A percentile compares a stretch with the other conserved stretches of the same genome.
Evolutionary conservation across 345 rosid species (phyloP).

Genomic region (Eucalyptus sp.): DNA sequence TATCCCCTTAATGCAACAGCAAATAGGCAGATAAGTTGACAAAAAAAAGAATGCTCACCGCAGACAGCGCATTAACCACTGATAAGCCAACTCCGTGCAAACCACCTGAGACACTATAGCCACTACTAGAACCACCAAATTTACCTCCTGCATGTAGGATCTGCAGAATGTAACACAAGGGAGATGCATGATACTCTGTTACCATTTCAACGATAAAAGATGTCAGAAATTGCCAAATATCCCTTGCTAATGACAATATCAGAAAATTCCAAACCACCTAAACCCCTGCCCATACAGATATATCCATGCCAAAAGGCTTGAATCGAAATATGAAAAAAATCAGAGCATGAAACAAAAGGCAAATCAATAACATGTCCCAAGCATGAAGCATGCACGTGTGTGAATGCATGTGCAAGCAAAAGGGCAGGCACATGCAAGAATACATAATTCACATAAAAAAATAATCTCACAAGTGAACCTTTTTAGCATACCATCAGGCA

Average conservation of each 20-base stretch:
- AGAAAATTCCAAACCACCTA: neutral
- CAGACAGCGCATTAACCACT: conserved; percentile 95
- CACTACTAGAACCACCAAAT: conserved; percentile 96
- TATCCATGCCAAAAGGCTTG: neutral
- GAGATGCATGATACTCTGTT: neutral
- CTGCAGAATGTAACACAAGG: conserved; percentile 23
- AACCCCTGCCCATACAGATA: neutral
- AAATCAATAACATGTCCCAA: neutral
- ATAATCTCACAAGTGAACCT: neutral
- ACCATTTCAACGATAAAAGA: neutral
- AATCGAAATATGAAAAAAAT: neutral
- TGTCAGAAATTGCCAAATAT: neutral
- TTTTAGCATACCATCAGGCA: neutral
- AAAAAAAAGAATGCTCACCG: conserved; percentile 34
- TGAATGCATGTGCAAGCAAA: neutral
- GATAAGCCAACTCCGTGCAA: conserved; percentile 97
- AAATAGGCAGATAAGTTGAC: neutral
- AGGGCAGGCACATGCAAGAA: neutral
- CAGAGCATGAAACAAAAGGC: neutral
- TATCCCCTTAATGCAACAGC: neutral
- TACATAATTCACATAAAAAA: neutral
- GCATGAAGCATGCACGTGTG: neutral
- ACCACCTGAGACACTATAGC: conserved; percentile 96
- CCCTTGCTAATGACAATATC: neutral
- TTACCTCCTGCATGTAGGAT: conserved; percentile 97